Percentiles rank a stretch among this genome's conserved stretches.
phyloP scores from a whole-genome alignment of 371 early-diverging fungal species.

The Zychaea mexicana region DNA sequence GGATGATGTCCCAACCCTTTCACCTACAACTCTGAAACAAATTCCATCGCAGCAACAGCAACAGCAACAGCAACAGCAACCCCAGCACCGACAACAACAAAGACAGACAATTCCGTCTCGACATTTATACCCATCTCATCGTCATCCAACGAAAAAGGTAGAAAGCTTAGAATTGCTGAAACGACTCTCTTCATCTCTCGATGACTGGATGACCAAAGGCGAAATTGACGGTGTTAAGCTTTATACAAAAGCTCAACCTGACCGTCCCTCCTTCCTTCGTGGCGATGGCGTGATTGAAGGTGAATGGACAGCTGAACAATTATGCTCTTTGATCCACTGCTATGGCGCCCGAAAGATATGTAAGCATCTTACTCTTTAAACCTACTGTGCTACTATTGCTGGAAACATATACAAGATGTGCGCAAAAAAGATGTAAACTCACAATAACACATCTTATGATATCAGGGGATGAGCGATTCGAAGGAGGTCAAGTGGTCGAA shows the following conservation, averaged over 20 bases:
- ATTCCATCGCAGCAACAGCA: not conserved
- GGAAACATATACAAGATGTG: no score
- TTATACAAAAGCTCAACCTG: not conserved
- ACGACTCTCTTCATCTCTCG: conserved; percentile 17
- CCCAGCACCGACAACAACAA: not conserved
- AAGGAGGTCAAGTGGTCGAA: conserved; percentile 51
- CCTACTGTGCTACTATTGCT: no score
- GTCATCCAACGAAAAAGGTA: conserved; percentile 21
- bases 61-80: conserved; percentile 7
- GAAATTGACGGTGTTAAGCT: conserved; percentile 11
- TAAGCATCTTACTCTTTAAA: conserved; percentile 14
- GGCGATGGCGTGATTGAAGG: conserved; percentile 55
- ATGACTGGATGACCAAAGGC: conserved; percentile 15
- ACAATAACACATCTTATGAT: no score
- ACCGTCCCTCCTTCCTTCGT: conserved; percentile 41
- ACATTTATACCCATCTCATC: conserved; percentile 23
- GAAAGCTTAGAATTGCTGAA: conserved; percentile 18
- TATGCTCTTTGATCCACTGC: conserved; percentile 46
- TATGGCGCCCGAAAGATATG: conserved; percentile 50
- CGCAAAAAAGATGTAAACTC: no score
- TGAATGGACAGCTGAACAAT: conserved; percentile 59
- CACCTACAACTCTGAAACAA: not conserved
- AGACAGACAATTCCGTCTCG: not conserved
- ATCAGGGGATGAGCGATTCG: conserved; percentile 58
- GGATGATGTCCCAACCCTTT: not conserved